phyloP scores from a whole-genome alignment of 495 filamentous ascomycete genomes.

The Parachaetomium inaequale region DNA sequence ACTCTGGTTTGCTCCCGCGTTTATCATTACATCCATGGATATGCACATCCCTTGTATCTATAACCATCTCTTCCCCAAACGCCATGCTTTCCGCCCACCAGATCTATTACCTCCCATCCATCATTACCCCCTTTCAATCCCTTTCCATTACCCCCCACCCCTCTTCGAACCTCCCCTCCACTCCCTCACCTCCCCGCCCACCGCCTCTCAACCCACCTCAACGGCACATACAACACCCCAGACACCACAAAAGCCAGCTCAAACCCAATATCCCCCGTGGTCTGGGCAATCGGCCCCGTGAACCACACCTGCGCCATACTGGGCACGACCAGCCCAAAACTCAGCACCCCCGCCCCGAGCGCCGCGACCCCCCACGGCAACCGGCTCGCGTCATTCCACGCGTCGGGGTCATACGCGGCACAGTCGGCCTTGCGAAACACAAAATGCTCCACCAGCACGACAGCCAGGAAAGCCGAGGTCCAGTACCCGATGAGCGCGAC shows the following conservation, averaged over 20 bases:
- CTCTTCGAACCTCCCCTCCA: background rate
- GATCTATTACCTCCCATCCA: background rate
- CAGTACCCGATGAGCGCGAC: constrained; percentile 55
- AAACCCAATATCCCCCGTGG: constrained; percentile 57
- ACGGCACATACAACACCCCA: constrained; percentile 46
- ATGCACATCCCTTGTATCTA: too few species aligned
- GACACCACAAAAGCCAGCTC: constrained; percentile 53
- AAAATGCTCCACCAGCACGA: constrained; percentile 49
- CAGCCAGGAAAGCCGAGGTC: constrained; percentile 50
- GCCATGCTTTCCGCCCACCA: too few species aligned
- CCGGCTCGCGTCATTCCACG: constrained; percentile 45
- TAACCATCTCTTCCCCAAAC: too few species aligned
- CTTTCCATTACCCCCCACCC: background rate
- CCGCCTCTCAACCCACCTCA: constrained; percentile 41
- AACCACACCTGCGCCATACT: constrained; percentile 57
- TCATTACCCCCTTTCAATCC: background rate
- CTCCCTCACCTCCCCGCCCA: constrained; percentile 18
- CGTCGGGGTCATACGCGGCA: constrained; percentile 41
- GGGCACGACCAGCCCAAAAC: constrained; percentile 49
- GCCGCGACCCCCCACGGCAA: constrained; percentile 50
- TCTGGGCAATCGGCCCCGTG: constrained; percentile 51
- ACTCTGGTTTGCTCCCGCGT: too few species aligned
- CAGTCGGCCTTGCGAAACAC: constrained; percentile 40
- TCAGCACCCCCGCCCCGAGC: constrained; percentile 35
- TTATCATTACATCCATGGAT: too few species aligned